Percentiles rank a stretch among this genome's conserved stretches.
phyloP scores from a whole-genome alignment of 441 rosid species.

The Geranium incanum region DNA sequence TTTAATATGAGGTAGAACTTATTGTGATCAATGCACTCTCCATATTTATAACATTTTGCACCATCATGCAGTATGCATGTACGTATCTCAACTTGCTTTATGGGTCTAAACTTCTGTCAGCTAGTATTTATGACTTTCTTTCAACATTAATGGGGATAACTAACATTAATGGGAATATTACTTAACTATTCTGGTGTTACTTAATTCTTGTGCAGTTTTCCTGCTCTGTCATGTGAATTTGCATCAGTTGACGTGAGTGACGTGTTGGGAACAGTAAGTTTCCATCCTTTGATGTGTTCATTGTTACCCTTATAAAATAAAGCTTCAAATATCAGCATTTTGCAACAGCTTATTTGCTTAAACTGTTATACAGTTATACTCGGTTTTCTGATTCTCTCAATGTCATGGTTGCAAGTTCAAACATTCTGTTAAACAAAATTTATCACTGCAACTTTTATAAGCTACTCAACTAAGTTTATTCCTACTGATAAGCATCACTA shows the following conservation, averaged over 20 bases:
- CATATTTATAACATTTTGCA: background rate
- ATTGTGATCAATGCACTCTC: background rate
- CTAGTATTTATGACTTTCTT: too few relatives aligned
- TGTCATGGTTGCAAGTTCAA: too few relatives aligned
- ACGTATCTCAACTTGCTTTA: too few relatives aligned
- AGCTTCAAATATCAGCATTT: background rate
- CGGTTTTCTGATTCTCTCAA: too few relatives aligned
- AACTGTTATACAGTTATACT: background rate
- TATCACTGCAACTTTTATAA: too few relatives aligned
- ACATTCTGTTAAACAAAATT: too few relatives aligned
- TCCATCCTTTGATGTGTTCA: constrained; percentile 18
- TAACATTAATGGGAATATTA: background rate
- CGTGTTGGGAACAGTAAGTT: constrained; percentile 95
- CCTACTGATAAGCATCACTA: too few relatives aligned
- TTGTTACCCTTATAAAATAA: background rate
- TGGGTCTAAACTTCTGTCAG: too few relatives aligned
- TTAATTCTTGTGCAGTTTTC: constrained; percentile 57
- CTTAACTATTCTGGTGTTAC: constrained; percentile 12
- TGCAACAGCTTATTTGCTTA: background rate
- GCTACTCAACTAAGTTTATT: too few relatives aligned
- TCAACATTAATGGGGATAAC: too few relatives aligned
- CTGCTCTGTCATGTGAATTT: constrained; percentile 95
- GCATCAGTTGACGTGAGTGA: constrained; percentile 93
- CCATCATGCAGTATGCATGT: too few relatives aligned
- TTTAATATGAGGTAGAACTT: constrained; percentile 71